Evolutionary conservation across 345 rosid genomes (phyloP).

Genomic region (Luvunga scandens): DNA sequence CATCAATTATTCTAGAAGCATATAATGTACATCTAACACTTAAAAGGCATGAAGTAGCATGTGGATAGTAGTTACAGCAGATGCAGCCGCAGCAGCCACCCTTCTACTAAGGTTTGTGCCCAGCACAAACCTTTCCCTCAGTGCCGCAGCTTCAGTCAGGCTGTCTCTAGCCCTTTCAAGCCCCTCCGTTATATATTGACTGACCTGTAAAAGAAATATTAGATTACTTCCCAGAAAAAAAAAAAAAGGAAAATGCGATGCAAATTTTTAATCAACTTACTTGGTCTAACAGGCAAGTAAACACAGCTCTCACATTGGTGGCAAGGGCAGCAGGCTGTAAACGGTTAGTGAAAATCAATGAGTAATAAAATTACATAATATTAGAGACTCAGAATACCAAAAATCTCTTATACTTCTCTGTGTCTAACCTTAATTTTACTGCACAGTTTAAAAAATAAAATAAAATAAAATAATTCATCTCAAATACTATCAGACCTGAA

Average conservation of each 20-base stretch:
- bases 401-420: background rate
- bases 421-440: background rate
- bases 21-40: background rate
- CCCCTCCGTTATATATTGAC: slow-evolving; percentile 87
- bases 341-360: slow-evolving; percentile 19
- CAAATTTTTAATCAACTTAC: slow-evolving; percentile 46
- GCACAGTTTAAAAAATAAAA: background rate
- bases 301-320: slow-evolving; percentile 75
- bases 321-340: slow-evolving; percentile 83
- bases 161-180: slow-evolving; percentile 95
- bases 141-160: slow-evolving; percentile 87
- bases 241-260: background rate
- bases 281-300: slow-evolving; percentile 88
- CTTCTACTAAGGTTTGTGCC: slow-evolving; percentile 85
- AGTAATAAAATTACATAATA: slow-evolving; percentile 4
- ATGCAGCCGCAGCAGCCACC: slow-evolving; percentile 99
- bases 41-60: slow-evolving; percentile 9
- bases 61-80: slow-evolving; percentile 54
- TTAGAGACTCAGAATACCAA: background rate
- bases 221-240: slow-evolving; percentile 16
- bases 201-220: slow-evolving; percentile 54
- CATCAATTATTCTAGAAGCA: background rate
- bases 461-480: background rate
- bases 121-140: slow-evolving; percentile 93
- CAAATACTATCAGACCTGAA: background rate